Evolutionary conservation across 2,329 filamentous ascomycete species (phyloP).

Genomic region (Fusarium sp.): DNA sequence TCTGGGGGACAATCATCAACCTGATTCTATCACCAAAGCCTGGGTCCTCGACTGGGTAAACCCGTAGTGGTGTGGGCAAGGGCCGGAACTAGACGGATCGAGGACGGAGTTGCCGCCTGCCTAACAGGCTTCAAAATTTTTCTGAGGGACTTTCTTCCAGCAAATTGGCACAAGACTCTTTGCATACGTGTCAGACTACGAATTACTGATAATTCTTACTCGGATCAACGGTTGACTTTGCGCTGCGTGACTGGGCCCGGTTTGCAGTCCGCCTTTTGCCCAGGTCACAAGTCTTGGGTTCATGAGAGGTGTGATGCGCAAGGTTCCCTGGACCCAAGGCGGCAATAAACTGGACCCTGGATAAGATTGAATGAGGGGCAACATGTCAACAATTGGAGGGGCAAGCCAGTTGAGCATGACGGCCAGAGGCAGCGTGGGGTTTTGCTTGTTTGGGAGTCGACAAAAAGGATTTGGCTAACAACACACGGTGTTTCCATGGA

Average conservation of each 20-base stretch:
- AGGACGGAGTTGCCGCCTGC: slow-evolving; percentile 23
- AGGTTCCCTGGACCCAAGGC: slow-evolving; percentile 26
- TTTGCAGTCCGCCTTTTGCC: slow-evolving; percentile 23
- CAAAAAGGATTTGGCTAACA: background rate
- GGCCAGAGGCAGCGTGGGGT: background rate
- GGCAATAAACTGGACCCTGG: slow-evolving; percentile 34
- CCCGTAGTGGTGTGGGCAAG: slow-evolving; percentile 20
- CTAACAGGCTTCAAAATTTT: slow-evolving; percentile 39
- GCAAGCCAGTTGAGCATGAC: slow-evolving; percentile 12
- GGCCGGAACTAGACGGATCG: slow-evolving; percentile 20
- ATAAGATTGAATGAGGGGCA: slow-evolving; percentile 25
- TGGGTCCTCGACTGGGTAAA: background rate
- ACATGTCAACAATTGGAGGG: slow-evolving; percentile 7
- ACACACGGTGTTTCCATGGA: background rate
- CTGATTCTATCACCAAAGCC: slow-evolving; percentile 18
- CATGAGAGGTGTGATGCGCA: slow-evolving; percentile 24
- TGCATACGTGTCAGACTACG: slow-evolving; percentile 32
- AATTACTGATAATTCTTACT: slow-evolving; percentile 22
- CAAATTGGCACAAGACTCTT: slow-evolving; percentile 28
- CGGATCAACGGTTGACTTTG: slow-evolving; percentile 11
- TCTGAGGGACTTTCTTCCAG: slow-evolving; percentile 1
- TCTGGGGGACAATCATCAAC: slow-evolving; percentile 8
- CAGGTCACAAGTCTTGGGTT: slow-evolving; percentile 38
- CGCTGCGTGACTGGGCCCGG: slow-evolving; percentile 14
- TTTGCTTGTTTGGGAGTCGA: background rate